These are phyloP conservation scores for Tilletia caries DNA, from an alignment of 1,284 basidiomycete genomes.

Conservation along the genomic window DNA sequence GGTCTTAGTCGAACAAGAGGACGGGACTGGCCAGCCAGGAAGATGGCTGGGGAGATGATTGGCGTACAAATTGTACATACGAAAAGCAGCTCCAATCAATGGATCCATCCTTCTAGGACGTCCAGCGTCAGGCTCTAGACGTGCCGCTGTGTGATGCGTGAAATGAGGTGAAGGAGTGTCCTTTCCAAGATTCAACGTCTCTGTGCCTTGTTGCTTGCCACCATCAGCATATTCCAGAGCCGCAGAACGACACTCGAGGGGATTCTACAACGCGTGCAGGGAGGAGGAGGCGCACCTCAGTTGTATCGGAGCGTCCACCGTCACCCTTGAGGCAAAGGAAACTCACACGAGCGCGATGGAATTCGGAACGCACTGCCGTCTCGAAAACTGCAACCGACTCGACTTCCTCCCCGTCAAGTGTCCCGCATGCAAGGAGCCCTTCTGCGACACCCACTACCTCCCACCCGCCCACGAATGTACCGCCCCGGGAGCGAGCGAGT, in stretches of 20 bases:
- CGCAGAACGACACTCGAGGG: too few species aligned
- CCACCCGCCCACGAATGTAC: slow-evolving; percentile 36
- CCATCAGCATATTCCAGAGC: too few species aligned
- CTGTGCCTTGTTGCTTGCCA: too few species aligned
- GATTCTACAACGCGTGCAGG: too few species aligned
- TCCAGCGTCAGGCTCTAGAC: too few species aligned
- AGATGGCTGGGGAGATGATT: slow-evolving; percentile 4
- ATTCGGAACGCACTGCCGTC: slow-evolving; percentile 33
- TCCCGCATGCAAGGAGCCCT: slow-evolving; percentile 28
- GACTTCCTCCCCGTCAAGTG: slow-evolving; percentile 43
- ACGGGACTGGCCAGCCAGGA: background rate
- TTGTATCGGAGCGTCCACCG: too few species aligned
- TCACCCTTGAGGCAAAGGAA: background rate
- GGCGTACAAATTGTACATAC: background rate
- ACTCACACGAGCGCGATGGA: slow-evolving; percentile 27
- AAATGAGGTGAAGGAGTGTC: too few species aligned
- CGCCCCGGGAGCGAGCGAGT: slow-evolving; percentile 22
- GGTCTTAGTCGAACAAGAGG: slow-evolving; percentile 1
- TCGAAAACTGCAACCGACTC: slow-evolving; percentile 29
- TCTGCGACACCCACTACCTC: slow-evolving; percentile 40
- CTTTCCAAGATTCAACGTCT: too few species aligned
- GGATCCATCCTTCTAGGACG: too few species aligned
- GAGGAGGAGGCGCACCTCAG: too few species aligned
- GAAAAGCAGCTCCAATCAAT: background rate
- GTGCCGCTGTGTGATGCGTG: too few species aligned